These are phyloP conservation scores for Theileria luwenshuni DNA, from an alignment of 169 alveolate genomes.

Conservation along the genomic window DNA sequence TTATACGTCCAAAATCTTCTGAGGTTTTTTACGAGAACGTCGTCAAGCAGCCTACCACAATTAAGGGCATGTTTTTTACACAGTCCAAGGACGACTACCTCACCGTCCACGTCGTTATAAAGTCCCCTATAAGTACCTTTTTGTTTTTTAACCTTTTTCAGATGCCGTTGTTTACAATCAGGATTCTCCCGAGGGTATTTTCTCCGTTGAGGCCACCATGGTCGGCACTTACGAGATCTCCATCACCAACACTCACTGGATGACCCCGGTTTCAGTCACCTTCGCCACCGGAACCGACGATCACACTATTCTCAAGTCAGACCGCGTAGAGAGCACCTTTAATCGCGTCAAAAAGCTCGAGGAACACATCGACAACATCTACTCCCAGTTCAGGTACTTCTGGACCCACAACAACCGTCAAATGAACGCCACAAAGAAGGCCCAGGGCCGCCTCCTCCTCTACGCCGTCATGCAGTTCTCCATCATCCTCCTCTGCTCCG, in stretches of 20 bases:
- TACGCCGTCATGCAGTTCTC: conserved; percentile 58
- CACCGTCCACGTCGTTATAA: conserved; percentile 28
- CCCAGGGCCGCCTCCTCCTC: conserved; percentile 51
- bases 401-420: conserved; percentile 68
- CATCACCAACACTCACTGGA: conserved; percentile 58
- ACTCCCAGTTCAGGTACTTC: conserved; percentile 65
- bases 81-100: conserved; percentile 50
- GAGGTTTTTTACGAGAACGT: conserved; percentile 60
- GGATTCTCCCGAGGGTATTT: conserved; percentile 63
- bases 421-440: conserved; percentile 55
- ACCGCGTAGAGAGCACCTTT: conserved; percentile 52
- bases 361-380: conserved; percentile 55
- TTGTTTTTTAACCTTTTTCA: background rate
- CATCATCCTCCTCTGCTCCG: conserved; percentile 53
- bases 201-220: conserved; percentile 52
- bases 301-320: conserved; percentile 59
- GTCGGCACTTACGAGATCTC: conserved; percentile 57
- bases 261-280: conserved; percentile 61
- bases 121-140: conserved; percentile 61
- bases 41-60: conserved; percentile 37
- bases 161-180: conserved; percentile 43
- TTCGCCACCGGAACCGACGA: conserved; percentile 67
- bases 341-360: conserved; percentile 42
- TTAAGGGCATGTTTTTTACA: conserved; percentile 69
- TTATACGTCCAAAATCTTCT: conserved; percentile 40